phyloP scores from a whole-genome alignment of 164 flowering plant genomes.

The Paratinospora sagittata region DNA sequence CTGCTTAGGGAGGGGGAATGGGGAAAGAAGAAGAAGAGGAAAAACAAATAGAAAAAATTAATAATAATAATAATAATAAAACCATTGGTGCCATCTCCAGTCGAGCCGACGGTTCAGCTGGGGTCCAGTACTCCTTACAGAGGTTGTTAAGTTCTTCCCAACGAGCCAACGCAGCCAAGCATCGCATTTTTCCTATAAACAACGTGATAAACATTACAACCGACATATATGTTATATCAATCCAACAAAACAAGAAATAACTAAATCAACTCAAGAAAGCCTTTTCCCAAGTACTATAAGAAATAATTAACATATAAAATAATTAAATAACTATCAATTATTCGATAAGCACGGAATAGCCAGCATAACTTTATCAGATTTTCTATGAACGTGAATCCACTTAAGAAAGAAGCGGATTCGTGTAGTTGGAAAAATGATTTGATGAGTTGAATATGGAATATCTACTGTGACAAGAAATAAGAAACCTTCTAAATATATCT shows the following conservation, averaged over 20 bases:
- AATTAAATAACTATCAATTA: neutral
- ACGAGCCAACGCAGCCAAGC: constrained; percentile 97
- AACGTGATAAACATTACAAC: neutral
- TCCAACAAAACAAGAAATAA: no score
- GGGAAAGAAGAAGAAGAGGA: neutral
- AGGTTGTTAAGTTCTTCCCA: constrained; percentile 98
- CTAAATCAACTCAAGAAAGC: no score
- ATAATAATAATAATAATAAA: constrained; percentile 11
- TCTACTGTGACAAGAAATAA: neutral
- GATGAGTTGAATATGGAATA: no score
- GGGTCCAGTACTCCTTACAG: constrained; percentile 96
- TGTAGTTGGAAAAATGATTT: no score
- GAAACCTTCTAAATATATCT: neutral
- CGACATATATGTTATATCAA: no score
- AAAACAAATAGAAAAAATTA: neutral
- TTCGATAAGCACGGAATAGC: no score
- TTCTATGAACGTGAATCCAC: no score
- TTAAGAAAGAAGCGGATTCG: no score
- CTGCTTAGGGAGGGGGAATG: neutral
- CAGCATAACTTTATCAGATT: no score
- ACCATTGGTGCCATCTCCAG: constrained; percentile 99
- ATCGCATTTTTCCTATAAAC: constrained; percentile 80
- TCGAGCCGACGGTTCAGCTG: constrained; percentile 92
- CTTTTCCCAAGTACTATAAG: no score
- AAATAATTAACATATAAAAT: no score